A percentile compares a stretch with the other conserved stretches of the same genome.
phyloP scores from a whole-genome alignment of 805 yeast genomes.

The Brettanomyces anomalus region DNA sequence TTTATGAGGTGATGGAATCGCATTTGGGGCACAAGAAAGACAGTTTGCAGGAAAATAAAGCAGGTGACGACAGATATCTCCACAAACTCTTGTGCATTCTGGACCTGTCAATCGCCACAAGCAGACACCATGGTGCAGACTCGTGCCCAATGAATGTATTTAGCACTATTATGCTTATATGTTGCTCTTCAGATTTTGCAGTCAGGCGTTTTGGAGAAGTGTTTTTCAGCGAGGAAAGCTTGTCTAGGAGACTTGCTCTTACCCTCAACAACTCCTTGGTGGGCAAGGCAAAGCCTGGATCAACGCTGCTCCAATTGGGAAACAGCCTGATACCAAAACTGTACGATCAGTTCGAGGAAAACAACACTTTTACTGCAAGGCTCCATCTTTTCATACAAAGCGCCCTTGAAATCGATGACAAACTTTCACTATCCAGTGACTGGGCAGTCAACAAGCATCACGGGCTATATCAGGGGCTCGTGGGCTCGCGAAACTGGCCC shows the following conservation, averaged over 20 bases:
- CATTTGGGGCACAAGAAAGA: neutral
- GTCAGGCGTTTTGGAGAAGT: slow-evolving; percentile 14
- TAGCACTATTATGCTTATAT: slow-evolving; percentile 13
- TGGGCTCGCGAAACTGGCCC: slow-evolving; percentile 14
- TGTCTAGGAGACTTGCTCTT: slow-evolving; percentile 13
- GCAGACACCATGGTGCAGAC: slow-evolving; percentile 7
- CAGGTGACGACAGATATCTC: slow-evolving; percentile 2
- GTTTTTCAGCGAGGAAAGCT: slow-evolving; percentile 8
- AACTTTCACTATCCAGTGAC: slow-evolving; percentile 18
- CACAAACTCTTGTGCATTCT: slow-evolving; percentile 10
- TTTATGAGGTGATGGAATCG: neutral
- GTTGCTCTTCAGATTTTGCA: slow-evolving; percentile 14
- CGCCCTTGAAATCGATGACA: slow-evolving; percentile 24
- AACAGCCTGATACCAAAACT: slow-evolving; percentile 17
- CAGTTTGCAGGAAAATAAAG: neutral
- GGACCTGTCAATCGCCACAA: slow-evolving; percentile 16
- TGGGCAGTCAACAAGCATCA: slow-evolving; percentile 19
- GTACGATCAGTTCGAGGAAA: slow-evolving; percentile 11
- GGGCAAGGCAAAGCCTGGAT: slow-evolving; percentile 26
- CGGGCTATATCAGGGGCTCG: slow-evolving; percentile 11
- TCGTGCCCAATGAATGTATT: slow-evolving; percentile 22
- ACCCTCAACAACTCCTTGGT: slow-evolving; percentile 17
- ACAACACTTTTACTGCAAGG: slow-evolving; percentile 17
- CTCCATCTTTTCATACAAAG: slow-evolving; percentile 16
- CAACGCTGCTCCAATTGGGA: slow-evolving; percentile 21